Percentiles rank a stretch among this genome's conserved stretches.
These are phyloP conservation scores for Zelonia costaricensis DNA, from an alignment of 208 protist genomes.

Conservation along the genomic window DNA sequence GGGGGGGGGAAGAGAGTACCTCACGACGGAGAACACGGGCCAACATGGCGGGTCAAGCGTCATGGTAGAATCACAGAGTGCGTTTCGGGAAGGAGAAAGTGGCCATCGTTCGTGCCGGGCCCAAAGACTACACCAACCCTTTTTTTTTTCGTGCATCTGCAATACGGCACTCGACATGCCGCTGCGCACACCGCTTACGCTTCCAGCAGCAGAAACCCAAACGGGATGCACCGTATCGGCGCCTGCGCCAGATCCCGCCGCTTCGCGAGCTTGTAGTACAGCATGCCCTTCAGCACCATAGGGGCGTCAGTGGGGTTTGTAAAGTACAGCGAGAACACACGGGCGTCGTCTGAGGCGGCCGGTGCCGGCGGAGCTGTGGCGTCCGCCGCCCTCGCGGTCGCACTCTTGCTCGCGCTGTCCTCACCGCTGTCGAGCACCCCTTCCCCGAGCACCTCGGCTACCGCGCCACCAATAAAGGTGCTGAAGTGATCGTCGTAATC, in stretches of 20 bases:
- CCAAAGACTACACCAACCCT: too few relatives aligned
- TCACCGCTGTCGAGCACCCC: neutral
- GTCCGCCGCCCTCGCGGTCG: too few relatives aligned
- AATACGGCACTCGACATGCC: too few relatives aligned
- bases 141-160: too few relatives aligned
- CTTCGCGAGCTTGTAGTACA: slow-evolving; percentile 71
- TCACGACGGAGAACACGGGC: too few relatives aligned
- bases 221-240: slow-evolving; percentile 65
- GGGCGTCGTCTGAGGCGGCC: neutral
- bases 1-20: too few relatives aligned
- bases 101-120: too few relatives aligned
- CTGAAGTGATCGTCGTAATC: slow-evolving; percentile 29
- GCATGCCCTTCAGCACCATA: slow-evolving; percentile 71
- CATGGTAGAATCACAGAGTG: too few relatives aligned
- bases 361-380: neutral
- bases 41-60: too few relatives aligned
- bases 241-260: slow-evolving; percentile 23
- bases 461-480: slow-evolving; percentile 12
- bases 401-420: neutral
- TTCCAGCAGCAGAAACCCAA: slow-evolving; percentile 53
- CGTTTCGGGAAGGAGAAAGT: too few relatives aligned
- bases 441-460: slow-evolving; percentile 12
- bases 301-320: slow-evolving; percentile 50
- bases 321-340: slow-evolving; percentile 68
- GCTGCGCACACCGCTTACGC: slow-evolving; percentile 6